Conservation (phyloP, 2,329 filamentous ascomycete genomes). For the Colletotrichum orbiculare region DNA sequence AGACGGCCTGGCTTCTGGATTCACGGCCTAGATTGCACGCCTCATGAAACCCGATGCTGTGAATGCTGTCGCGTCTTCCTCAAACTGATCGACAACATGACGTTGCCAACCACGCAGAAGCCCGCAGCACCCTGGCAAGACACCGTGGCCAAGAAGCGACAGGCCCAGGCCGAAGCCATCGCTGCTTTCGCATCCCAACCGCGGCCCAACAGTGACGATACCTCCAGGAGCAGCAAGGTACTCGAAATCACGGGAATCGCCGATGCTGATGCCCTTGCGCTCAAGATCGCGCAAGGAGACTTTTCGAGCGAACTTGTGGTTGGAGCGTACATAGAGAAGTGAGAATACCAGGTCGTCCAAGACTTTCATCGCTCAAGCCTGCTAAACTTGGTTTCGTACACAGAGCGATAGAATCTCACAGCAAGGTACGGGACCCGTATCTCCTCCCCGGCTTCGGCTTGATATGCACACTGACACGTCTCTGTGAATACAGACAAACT, state of each 20-base stretch:
- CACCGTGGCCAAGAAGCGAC: slow-evolving; percentile 9
- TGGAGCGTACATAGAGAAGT: slow-evolving; percentile 21
- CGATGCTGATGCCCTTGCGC: slow-evolving; percentile 1
- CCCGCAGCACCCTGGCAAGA: not conserved
- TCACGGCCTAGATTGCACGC: too few relatives aligned
- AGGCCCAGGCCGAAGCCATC: not conserved
- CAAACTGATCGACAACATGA: not conserved
- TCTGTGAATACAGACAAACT: too few relatives aligned
- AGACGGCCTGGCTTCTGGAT: too few relatives aligned
- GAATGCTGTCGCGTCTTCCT: not conserved
- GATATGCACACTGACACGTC: too few relatives aligned
- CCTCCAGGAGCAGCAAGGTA: not conserved
- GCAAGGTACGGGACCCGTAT: not conserved
- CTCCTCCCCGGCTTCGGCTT: too few relatives aligned
- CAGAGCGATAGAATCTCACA: slow-evolving; percentile 32
- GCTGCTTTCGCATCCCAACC: not conserved
- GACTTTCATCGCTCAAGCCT: not conserved
- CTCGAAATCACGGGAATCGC: not conserved
- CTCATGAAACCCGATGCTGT: too few relatives aligned
- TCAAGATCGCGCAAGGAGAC: not conserved
- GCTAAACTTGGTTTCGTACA: not conserved
- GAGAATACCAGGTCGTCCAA: not conserved
- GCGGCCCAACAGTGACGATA: not conserved
- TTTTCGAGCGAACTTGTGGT: slow-evolving; percentile 3
- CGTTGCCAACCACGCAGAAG: not conserved